phyloP scores from a whole-genome alignment of 1,284 basidiomycete genomes.

The Ceratorhiza oryzae-sativae region DNA sequence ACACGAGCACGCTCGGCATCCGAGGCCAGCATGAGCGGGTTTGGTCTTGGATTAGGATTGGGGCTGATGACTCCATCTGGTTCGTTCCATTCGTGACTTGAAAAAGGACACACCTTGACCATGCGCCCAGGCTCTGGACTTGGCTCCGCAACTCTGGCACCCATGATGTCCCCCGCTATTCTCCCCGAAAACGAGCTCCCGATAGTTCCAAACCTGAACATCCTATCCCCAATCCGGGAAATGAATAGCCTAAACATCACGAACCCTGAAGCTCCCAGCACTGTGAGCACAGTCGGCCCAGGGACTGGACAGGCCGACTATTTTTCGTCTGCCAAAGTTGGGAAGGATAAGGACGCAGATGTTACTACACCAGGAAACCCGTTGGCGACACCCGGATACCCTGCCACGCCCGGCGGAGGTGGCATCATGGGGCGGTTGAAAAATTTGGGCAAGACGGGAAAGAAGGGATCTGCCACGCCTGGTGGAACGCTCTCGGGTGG shows the following conservation, averaged over 20 bases:
- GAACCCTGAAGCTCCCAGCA: background rate
- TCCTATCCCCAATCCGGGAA: conserved; percentile 7
- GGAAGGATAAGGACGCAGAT: conserved; percentile 6
- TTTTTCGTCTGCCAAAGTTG: conserved; percentile 27
- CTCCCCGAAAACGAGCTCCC: conserved; percentile 47
- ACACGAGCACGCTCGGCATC: conserved; percentile 24
- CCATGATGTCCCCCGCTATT: conserved; percentile 47
- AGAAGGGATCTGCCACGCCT: conserved; percentile 57
- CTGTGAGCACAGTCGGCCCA: background rate
- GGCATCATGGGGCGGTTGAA: conserved; percentile 82
- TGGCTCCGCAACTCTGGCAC: conserved; percentile 23
- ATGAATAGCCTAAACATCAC: background rate
- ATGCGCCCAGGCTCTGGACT: conserved; percentile 7
- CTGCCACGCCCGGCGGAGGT: conserved; percentile 60
- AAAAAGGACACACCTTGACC: background rate
- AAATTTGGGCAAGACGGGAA: conserved; percentile 69
- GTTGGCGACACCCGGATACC: background rate
- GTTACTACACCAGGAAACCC: background rate
- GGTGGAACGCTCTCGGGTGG: conserved; percentile 50
- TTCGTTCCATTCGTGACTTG: background rate
- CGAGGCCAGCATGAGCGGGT: conserved; percentile 25
- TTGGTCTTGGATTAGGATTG: conserved; percentile 22
- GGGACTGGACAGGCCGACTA: conserved; percentile 5
- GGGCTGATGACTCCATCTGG: conserved; percentile 13
- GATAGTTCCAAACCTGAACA: background rate